Conservation (phyloP, 2,329 filamentous ascomycete genomes). For the Paraphoma chrysanthemicola region DNA sequence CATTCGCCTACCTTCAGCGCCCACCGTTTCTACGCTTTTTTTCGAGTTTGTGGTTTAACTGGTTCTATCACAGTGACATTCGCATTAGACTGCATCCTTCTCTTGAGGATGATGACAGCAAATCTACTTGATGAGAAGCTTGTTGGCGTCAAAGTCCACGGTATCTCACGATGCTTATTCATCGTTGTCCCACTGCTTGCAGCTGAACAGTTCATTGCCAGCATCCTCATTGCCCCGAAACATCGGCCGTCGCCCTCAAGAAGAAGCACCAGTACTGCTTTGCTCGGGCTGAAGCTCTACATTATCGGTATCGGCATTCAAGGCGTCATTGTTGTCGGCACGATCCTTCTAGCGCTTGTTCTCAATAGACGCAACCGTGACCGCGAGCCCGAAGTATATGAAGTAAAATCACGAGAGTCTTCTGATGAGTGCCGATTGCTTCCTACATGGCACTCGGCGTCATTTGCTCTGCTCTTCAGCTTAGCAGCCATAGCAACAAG, state of each 20-base stretch:
- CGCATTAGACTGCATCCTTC: background rate
- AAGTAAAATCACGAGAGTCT: background rate
- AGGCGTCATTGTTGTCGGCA: background rate
- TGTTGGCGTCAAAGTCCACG: background rate
- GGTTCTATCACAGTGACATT: background rate
- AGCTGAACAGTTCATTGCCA: slow-evolving; percentile 3
- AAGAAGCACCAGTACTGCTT: background rate
- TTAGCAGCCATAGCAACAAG: background rate
- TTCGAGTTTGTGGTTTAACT: background rate
- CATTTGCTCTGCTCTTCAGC: background rate
- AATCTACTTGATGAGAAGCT: background rate
- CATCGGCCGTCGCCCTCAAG: background rate
- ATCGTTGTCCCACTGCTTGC: background rate
- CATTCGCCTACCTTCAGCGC: background rate
- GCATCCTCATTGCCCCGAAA: slow-evolving; percentile 6
- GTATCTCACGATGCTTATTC: background rate
- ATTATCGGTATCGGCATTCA: slow-evolving; percentile 2
- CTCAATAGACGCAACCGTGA: background rate
- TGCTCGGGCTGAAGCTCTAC: slow-evolving; percentile 6
- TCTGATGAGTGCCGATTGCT: background rate
- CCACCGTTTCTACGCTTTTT: background rate
- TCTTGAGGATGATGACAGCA: background rate
- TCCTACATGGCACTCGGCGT: background rate
- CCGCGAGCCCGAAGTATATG: background rate
- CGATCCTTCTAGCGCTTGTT: background rate